Evolutionary conservation across 768 basidiomycete species (phyloP), one percentile per base, ranked within the genome.

Genomic region (Suillus alpinus): DNA sequence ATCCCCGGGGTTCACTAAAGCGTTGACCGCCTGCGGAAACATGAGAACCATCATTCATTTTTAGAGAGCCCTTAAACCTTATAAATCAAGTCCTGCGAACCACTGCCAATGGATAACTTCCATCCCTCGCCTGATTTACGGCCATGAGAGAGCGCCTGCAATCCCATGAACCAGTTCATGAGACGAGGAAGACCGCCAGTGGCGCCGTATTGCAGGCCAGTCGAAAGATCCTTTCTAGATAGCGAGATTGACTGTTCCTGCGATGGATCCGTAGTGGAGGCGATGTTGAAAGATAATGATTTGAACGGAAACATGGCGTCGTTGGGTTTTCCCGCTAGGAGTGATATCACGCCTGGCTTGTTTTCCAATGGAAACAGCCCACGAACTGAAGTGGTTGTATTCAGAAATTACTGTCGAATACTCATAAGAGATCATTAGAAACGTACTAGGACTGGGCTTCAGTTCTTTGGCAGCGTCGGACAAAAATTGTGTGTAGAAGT

Each of bases 241-340:
- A 96, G 75, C 0, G 76, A 78, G 53, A 94, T 70, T 0, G 78
- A 71, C 2, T 76, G 75, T 36, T 86, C 83, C 57, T 79, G 70
- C 20, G 67, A 63, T 12, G 77, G 75, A 59, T 83, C 75, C 26
- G 69, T 72, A 3, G 83, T 83, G 12, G 84, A 82, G 20, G 80
- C 76, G 4, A 86, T 80, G 1, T 79, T 83, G 72, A 92, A 86
- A 59, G 82, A 86, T 66, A 98, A 77, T 0, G 88, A 86, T 2
- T 87, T 86, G 77, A 98, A 92, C 1, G 96, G 96, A 77, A 98
- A 98, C 20, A 92, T 90, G n/a, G 81, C 78, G 8, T 87, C 81
- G 68, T 96, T 95, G 6, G 96, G 96, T 73, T 95, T 94, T 31
- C 96, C 96, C 0, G 94, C 95, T 7, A 95, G 83, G 36, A 95